These are phyloP conservation scores for Thraustochytrium striatum DNA, from an alignment of 352 stramenopile species.

Conservation along the genomic window DNA sequence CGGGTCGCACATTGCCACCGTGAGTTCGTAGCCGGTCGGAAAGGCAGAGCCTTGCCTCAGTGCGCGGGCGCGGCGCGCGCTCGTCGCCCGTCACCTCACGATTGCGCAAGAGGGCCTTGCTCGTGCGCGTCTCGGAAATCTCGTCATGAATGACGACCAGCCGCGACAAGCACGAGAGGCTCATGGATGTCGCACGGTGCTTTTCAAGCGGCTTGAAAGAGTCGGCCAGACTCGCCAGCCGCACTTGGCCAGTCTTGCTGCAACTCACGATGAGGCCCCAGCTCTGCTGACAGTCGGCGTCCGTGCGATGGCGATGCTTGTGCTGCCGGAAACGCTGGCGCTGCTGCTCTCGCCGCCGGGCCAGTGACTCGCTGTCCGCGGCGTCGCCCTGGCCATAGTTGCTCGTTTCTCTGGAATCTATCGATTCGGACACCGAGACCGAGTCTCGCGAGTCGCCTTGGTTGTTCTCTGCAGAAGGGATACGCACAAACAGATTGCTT, in stretches of 20 bases:
- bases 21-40: neutral
- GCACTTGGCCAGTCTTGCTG: neutral
- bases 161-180: neutral
- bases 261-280: constrained; percentile 7
- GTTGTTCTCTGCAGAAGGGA: too few species aligned
- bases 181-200: neutral
- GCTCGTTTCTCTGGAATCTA: neutral
- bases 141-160: neutral
- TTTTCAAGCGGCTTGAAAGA: constrained; percentile 4
- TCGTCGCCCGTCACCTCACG: neutral
- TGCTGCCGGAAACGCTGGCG: constrained; percentile 24
- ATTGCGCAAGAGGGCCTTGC: neutral
- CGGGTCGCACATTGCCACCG: too few species aligned
- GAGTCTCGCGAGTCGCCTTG: too few species aligned
- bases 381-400: neutral
- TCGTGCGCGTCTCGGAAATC: neutral
- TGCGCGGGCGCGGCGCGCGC: neutral
- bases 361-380: neutral
- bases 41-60: neutral
- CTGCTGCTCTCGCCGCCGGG: neutral
- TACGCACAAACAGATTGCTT: too few species aligned
- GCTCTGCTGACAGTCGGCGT: neutral
- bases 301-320: neutral
- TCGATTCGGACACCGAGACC: too few species aligned
- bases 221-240: neutral